phyloP scores from a whole-genome alignment of 2,329 filamentous ascomycete genomes.

The Pseudogymnoascus sp. region DNA sequence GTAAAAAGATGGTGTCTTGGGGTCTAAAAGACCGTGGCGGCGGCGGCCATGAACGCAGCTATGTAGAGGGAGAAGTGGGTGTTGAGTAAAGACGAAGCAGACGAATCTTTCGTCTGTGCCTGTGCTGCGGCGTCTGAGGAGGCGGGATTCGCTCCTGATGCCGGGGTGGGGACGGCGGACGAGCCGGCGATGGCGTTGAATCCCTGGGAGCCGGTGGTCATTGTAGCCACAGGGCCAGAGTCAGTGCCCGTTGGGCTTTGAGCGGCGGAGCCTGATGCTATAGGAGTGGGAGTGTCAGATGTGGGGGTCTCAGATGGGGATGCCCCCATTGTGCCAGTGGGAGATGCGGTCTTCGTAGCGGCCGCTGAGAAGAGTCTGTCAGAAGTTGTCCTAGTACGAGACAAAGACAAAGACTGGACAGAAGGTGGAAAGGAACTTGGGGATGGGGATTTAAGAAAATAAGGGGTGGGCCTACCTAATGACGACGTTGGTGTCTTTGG shows the following conservation, averaged over 20 bases:
- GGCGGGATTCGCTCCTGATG: not conserved
- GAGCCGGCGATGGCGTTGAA: not conserved
- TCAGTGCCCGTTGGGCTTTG: not conserved
- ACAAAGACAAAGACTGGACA: constrained; percentile 4
- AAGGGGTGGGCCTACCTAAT: constrained; percentile 7
- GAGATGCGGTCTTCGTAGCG: not conserved
- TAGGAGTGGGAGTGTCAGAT: not conserved
- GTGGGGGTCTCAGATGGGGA: not conserved
- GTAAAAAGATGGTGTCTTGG: not conserved
- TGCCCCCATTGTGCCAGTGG: not conserved
- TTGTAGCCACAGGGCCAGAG: not conserved
- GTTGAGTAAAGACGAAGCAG: not conserved
- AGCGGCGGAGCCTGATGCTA: not conserved
- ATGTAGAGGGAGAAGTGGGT: not conserved
- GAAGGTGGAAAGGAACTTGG: not conserved
- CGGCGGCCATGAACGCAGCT: not conserved
- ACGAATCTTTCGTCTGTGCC: not conserved
- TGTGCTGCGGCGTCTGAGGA: not conserved
- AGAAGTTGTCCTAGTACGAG: constrained; percentile 1
- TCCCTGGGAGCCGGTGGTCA: not conserved
- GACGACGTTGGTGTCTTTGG: constrained; percentile 12
- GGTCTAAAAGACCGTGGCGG: not conserved
- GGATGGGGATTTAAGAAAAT: not conserved
- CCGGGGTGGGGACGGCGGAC: not conserved
- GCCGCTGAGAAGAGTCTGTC: not conserved